A percentile compares a stretch with the other conserved stretches of the same genome.
These are phyloP conservation scores for Fusarium agapanthi DNA, from an alignment of 2,329 filamentous ascomycete species.

Conservation along the genomic window DNA sequence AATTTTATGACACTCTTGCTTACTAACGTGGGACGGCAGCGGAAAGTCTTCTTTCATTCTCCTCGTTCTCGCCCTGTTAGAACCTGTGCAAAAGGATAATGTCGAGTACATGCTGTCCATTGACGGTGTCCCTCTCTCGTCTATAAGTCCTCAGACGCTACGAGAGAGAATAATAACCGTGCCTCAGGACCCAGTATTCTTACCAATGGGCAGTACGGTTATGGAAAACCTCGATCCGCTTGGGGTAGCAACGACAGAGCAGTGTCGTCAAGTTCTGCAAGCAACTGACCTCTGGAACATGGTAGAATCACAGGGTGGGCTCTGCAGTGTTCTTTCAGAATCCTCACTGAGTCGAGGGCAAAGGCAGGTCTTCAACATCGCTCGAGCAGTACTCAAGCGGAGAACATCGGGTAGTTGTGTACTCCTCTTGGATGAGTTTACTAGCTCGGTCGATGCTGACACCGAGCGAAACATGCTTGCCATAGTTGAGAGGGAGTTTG, in stretches of 20 bases:
- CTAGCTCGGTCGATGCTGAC: not conserved
- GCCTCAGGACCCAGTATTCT: not conserved
- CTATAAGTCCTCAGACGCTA: not conserved
- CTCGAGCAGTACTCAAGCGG: not conserved
- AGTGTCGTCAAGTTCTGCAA: not conserved
- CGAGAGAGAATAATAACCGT: not conserved
- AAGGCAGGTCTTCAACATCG: not conserved
- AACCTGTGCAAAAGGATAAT: not conserved
- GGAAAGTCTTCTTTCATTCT: not conserved
- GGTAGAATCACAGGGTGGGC: not conserved
- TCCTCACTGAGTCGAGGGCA: not conserved
- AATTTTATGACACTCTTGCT: fast-evolving
- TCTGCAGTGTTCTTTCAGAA: not conserved
- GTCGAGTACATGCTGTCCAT: not conserved
- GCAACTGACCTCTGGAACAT: not conserved
- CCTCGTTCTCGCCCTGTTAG: not conserved
- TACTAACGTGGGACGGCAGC: not conserved
- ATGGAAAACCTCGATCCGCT: not conserved
- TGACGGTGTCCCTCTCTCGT: not conserved
- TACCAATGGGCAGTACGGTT: not conserved
- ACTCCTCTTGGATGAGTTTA: not conserved
- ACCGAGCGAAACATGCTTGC: not conserved
- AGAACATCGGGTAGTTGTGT: not conserved
- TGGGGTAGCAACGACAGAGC: not conserved
- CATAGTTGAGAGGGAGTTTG: not conserved